phyloP scores from a whole-genome alignment of 2,329 filamentous ascomycete species.

The Talaromyces sp. region DNA sequence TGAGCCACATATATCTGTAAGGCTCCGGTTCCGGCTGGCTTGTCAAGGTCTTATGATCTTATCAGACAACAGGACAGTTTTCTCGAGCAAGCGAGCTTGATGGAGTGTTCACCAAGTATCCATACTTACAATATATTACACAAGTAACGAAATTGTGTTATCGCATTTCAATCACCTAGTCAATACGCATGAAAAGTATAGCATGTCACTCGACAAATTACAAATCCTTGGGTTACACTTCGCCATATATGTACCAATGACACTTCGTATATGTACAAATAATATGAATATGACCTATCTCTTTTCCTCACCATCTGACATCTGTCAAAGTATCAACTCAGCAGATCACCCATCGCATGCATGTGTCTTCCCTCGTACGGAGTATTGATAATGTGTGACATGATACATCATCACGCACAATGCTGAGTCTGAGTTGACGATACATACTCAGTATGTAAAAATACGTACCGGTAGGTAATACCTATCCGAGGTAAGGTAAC shows the following conservation, averaged over 20 bases:
- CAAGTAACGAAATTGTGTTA: not conserved
- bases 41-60: not conserved
- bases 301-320: not conserved
- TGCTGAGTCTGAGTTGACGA: not conserved
- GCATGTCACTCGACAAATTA: not conserved
- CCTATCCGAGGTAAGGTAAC: not conserved
- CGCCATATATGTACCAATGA: too few relatives aligned
- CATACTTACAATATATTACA: not conserved
- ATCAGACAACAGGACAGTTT: too few relatives aligned
- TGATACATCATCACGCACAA: not conserved
- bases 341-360: not conserved
- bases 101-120: not conserved
- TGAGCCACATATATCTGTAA: not conserved
- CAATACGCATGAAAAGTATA: not conserved
- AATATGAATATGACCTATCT: not conserved
- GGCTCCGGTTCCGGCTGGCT: not conserved
- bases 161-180: not conserved
- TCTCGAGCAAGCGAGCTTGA: too few relatives aligned
- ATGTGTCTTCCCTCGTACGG: not conserved
- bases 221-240: not conserved
- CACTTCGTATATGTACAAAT: not conserved
- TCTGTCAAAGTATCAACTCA: not conserved
- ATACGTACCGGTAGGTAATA: not conserved
- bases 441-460: too few relatives aligned
- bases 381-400: not conserved